These are phyloP conservation scores for Nymphaea thermarum DNA, from an alignment of 164 flowering plant species.

Conservation along the genomic window DNA sequence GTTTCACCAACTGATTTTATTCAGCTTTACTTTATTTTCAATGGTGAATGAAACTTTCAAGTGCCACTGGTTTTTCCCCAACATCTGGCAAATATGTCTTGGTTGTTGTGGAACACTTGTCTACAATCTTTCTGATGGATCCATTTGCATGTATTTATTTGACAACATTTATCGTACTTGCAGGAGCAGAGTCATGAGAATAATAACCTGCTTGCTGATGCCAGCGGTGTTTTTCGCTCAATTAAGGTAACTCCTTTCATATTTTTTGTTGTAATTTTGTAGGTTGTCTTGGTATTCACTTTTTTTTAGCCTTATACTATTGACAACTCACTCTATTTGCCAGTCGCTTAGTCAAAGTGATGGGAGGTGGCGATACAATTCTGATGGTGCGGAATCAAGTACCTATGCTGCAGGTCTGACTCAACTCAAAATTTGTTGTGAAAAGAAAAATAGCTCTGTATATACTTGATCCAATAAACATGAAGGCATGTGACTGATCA, in stretches of 20 bases:
- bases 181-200: constrained; percentile 48
- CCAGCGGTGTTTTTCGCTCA: constrained; percentile 62
- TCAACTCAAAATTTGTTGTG: background rate
- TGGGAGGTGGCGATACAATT: constrained; percentile 88
- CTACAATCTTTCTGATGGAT: background rate
- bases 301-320: background rate
- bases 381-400: constrained; percentile 74
- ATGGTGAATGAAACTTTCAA: no score
- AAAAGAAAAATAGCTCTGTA: no score
- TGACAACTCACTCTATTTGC: constrained; percentile 4
- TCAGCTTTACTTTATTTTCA: no score
- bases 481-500: no score
- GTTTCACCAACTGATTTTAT: no score
- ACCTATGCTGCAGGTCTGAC: constrained; percentile 70
- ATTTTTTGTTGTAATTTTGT: background rate
- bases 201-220: constrained; percentile 51
- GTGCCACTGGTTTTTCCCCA: no score
- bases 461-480: no score
- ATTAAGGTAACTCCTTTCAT: constrained; percentile 50
- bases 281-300: background rate
- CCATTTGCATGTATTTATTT: background rate
- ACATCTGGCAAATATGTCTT: no score
- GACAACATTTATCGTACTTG: background rate
- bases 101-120: no score
- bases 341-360: constrained; percentile 96